These are phyloP conservation scores for Pseudopithomyces chartarum DNA, from an alignment of 2,329 filamentous ascomycete genomes.

Conservation along the genomic window DNA sequence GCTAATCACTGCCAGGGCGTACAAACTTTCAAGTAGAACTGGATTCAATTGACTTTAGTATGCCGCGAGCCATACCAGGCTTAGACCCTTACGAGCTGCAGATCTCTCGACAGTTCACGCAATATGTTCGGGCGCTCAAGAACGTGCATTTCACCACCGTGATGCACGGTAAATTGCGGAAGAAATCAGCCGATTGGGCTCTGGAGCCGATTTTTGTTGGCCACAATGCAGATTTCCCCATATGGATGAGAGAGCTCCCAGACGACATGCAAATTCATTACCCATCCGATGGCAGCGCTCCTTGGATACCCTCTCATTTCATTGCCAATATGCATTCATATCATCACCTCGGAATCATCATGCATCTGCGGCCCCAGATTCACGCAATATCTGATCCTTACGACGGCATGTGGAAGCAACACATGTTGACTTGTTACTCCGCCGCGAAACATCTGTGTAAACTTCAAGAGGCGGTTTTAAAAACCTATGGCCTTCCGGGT, in stretches of 20 bases:
- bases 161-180: constrained; percentile 74
- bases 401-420: constrained; percentile 81
- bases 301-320: constrained; percentile 85
- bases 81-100: constrained; percentile 76
- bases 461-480: constrained; percentile 81
- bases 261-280: constrained; percentile 78
- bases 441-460: constrained; percentile 85
- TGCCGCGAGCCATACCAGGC: constrained; percentile 67
- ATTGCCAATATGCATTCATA: constrained; percentile 89
- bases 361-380: constrained; percentile 86
- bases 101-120: constrained; percentile 82
- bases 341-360: constrained; percentile 81
- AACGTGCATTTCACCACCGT: constrained; percentile 79
- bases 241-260: constrained; percentile 79
- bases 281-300: constrained; percentile 76
- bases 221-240: constrained; percentile 75
- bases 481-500: constrained; percentile 76
- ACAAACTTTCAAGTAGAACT: constrained; percentile 77
- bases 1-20: constrained; percentile 54
- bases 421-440: constrained; percentile 84
- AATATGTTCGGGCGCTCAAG: constrained; percentile 76
- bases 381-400: constrained; percentile 74
- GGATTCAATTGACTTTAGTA: constrained; percentile 75
- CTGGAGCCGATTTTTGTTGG: constrained; percentile 81
- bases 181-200: constrained; percentile 82